Evolutionary conservation across 1,284 basidiomycete species (phyloP).

Genomic region (Papiliotrema flavescens): DNA sequence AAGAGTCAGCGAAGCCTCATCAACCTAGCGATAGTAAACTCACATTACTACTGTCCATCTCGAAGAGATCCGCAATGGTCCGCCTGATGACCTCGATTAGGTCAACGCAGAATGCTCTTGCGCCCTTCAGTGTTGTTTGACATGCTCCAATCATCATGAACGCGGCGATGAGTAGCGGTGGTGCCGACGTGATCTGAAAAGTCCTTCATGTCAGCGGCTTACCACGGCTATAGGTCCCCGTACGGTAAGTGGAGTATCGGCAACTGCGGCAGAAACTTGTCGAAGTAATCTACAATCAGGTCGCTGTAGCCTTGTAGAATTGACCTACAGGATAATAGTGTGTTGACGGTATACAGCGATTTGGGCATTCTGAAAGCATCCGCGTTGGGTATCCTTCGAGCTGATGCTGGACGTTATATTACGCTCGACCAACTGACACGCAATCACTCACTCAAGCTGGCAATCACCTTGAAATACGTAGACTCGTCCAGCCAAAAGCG

Average conservation of each 20-base stretch:
- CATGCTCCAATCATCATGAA: constrained; percentile 23
- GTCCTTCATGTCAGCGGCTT: constrained; percentile 3
- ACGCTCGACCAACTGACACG: too few relatives aligned
- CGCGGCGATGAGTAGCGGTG: constrained; percentile 19
- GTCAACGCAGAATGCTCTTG: constrained; percentile 14
- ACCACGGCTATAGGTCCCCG: neutral
- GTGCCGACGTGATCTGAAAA: constrained; percentile 15
- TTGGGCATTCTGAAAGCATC: neutral
- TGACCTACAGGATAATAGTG: neutral
- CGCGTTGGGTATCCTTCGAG: neutral
- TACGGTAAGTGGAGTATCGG: constrained; percentile 22
- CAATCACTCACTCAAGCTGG: neutral
- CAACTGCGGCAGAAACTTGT: constrained; percentile 20
- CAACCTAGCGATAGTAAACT: neutral
- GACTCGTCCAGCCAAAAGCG: neutral
- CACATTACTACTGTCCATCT: constrained; percentile 21
- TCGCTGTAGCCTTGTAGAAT: neutral
- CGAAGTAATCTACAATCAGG: constrained; percentile 20
- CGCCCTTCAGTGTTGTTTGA: constrained; percentile 12
- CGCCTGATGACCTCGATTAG: constrained; percentile 22
- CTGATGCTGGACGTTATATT: neutral
- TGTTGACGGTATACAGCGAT: constrained; percentile 1
- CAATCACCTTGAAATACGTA: neutral
- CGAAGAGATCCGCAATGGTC: constrained; percentile 17
- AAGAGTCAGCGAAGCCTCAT: neutral